Evolutionary conservation across 768 basidiomycete species (phyloP), one percentile per base, ranked within the genome.

Genomic region (Mycena vulgaris): DNA sequence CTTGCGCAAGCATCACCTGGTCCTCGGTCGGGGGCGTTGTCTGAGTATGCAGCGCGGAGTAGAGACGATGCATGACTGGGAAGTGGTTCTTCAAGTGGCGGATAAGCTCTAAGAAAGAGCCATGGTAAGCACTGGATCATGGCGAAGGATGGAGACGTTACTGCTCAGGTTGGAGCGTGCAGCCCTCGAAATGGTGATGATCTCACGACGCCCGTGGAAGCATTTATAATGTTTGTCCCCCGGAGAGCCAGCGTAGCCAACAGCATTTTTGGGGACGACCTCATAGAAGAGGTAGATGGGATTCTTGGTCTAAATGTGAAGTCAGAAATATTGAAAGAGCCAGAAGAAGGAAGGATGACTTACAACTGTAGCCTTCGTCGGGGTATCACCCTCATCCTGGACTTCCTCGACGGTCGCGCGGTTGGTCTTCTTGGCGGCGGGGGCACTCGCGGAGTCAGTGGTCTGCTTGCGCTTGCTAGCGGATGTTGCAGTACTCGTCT

Each of bases 181-280:
- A 6, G 40, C 45, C 30, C 21, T 45, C 11, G 58, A 30, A 19
- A 60, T 17, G 14, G 58, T 60, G 30, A 60, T 60, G 14, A 60
- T 48, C 19, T 16, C 47, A 19, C 58, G 14, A 21, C n/a, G n/a
- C 11, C 58, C 58, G 45, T 60, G 58, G 58, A 28, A 28, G 19
- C 58, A 60, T n/a, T 60, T 60, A 35, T 57, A 37, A 35, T 57
- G 56, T 19, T 60, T 60, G 17, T 48, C 58, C 16, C 58, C 58
- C 19, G 40, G 27, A 11, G 47, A 47, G 11, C 58, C 37, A 11
- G 23, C 11, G 11, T 7, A n/a, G 4, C 56, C 56, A 17, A 13
- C 33, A 17, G 35, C 39, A 35, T 57, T 57, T 35, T 37, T 57
- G 33, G 17, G 4, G n/a, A 57, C 56, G 10, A 40, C 23, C 4